phyloP scores from a whole-genome alignment of 495 filamentous ascomycete species.

The Podospora sp. region DNA sequence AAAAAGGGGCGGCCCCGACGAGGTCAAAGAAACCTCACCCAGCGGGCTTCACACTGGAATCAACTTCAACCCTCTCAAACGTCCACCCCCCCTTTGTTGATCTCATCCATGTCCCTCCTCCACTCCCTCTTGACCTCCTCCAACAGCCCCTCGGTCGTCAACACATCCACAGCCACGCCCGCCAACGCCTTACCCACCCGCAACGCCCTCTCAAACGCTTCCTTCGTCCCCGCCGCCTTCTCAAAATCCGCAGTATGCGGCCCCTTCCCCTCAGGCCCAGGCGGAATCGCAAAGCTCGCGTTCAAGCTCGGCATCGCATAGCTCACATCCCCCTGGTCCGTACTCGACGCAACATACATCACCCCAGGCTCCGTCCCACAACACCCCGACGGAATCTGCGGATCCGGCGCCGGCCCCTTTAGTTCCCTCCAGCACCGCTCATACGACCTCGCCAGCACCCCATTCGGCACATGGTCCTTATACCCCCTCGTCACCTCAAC shows the following conservation, averaged over 20 bases:
- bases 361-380: background rate
- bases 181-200: slow-evolving; percentile 60
- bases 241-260: slow-evolving; percentile 66
- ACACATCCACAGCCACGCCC: slow-evolving; percentile 56
- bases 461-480: slow-evolving; percentile 63
- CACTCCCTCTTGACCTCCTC: slow-evolving; percentile 41
- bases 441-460: slow-evolving; percentile 57
- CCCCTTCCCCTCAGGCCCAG: slow-evolving; percentile 46
- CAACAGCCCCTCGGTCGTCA: slow-evolving; percentile 49
- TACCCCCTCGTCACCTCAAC: slow-evolving; percentile 54
- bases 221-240: slow-evolving; percentile 55
- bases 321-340: slow-evolving; percentile 65
- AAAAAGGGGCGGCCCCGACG: no score
- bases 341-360: slow-evolving; percentile 46
- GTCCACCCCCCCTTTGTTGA: background rate
- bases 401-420: slow-evolving; percentile 42
- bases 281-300: slow-evolving; percentile 57
- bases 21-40: no score
- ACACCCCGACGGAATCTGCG: slow-evolving; percentile 6
- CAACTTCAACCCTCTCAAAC: no score
- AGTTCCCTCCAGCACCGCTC: slow-evolving; percentile 53
- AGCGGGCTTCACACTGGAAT: no score
- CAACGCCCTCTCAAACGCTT: slow-evolving; percentile 54
- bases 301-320: slow-evolving; percentile 65
- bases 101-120: slow-evolving; percentile 24